Evolutionary conservation across 306 rosid species (phyloP).

Genomic region (Quercus alba): DNA sequence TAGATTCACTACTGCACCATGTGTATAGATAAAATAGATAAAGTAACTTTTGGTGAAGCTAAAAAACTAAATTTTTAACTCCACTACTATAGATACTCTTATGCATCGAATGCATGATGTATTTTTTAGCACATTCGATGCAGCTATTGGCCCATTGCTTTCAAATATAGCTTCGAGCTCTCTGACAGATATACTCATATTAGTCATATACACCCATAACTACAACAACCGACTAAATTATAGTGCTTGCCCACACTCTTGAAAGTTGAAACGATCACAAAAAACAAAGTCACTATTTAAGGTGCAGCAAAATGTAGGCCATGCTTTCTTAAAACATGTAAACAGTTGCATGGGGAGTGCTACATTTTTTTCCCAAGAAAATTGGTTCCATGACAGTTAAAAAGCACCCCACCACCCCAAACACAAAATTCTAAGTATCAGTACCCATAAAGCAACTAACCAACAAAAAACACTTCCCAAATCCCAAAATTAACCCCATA

Average conservation of each 20-base stretch:
- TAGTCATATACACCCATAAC: too few species aligned
- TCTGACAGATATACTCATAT: too few species aligned
- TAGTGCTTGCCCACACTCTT: not conserved
- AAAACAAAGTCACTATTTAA: not conserved
- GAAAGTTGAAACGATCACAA: not conserved
- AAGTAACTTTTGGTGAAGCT: too few species aligned
- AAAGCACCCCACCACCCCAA: not conserved
- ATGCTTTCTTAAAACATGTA: not conserved
- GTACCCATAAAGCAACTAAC: not conserved
- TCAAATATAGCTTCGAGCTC: too few species aligned
- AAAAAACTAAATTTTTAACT: too few species aligned
- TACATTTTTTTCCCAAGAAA: not conserved
- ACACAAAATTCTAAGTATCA: not conserved
- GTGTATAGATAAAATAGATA: too few species aligned
- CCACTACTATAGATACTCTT: too few species aligned
- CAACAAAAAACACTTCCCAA: not conserved
- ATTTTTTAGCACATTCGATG: too few species aligned
- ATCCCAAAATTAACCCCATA: not conserved
- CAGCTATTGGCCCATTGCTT: too few species aligned
- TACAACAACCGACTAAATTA: not conserved
- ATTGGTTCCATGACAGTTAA: not conserved
- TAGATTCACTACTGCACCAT: too few species aligned
- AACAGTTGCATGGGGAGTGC: conserved; percentile 6
- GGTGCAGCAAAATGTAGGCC: not conserved
- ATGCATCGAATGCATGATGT: too few species aligned